phyloP scores from a whole-genome alignment of 1,139 yeast genomes.

The Zygosaccharomyces sapae region DNA sequence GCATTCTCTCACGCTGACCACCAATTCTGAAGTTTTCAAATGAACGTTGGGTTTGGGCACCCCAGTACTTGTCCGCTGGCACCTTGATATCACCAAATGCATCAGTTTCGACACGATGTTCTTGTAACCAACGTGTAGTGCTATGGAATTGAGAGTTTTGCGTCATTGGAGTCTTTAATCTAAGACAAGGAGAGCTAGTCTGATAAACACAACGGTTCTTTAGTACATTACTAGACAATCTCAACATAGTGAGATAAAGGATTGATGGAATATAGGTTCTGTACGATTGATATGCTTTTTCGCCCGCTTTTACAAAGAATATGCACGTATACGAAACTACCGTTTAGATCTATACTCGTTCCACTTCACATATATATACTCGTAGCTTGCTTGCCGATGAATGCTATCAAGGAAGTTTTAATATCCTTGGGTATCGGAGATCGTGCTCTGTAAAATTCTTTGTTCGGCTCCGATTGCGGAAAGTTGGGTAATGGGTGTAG shows the following conservation, averaged over 20 bases:
- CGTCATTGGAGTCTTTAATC: constrained; percentile 6
- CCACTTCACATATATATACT: no score
- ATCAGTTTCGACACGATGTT: constrained; percentile 75
- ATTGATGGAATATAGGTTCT: neutral
- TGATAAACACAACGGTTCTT: constrained; percentile 5
- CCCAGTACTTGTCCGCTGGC: constrained; percentile 83
- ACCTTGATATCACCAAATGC: constrained; percentile 96
- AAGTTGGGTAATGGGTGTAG: neutral
- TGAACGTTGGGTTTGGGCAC: constrained; percentile 97
- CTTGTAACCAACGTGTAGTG: constrained; percentile 7
- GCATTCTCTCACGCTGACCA: constrained; percentile 85
- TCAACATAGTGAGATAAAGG: constrained; percentile 2
- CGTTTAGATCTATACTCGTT: neutral
- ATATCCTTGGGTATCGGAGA: neutral
- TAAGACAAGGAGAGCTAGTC: constrained; percentile 1
- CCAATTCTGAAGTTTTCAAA: constrained; percentile 93
- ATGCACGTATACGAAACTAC: neutral
- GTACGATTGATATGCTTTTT: neutral
- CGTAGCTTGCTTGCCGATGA: no score
- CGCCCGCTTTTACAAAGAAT: neutral
- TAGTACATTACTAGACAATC: constrained; percentile 4
- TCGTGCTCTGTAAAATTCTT: neutral
- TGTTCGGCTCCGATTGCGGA: neutral
- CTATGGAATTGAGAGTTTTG: constrained; percentile 5
- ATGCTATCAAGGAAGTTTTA: neutral